phyloP scores from a whole-genome alignment of 1,139 yeast species.

The Saccharomyces hybrid region DNA sequence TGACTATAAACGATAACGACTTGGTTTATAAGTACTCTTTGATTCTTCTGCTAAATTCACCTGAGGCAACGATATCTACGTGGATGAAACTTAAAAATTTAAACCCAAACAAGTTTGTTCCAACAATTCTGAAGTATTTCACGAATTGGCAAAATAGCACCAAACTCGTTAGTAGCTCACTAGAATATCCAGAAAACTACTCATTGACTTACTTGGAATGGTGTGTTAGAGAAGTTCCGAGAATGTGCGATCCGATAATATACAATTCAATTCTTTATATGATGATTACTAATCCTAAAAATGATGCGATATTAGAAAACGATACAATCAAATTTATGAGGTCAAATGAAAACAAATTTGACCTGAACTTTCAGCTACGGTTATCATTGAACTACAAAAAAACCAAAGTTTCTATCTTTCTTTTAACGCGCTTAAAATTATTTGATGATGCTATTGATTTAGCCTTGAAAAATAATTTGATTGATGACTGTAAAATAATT shows the following conservation, averaged over 20 bases:
- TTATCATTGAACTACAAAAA: constrained; percentile 56
- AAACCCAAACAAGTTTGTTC: constrained; percentile 57
- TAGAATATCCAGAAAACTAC: constrained; percentile 40
- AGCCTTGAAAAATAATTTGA: constrained; percentile 56
- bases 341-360: constrained; percentile 34
- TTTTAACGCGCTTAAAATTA: constrained; percentile 58
- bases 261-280: constrained; percentile 71
- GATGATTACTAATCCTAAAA: constrained; percentile 37
- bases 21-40: constrained; percentile 61
- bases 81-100: constrained; percentile 56
- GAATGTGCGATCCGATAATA: constrained; percentile 41
- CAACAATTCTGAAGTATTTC: constrained; percentile 66
- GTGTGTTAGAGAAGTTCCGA: constrained; percentile 46
- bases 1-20: constrained; percentile 40
- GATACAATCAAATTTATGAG: constrained; percentile 46
- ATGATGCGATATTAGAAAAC: constrained; percentile 31
- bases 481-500: constrained; percentile 51
- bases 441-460: constrained; percentile 75
- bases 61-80: constrained; percentile 62
- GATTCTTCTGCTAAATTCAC: constrained; percentile 57
- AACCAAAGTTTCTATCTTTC: constrained; percentile 58
- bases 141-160: constrained; percentile 34
- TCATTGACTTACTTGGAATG: constrained; percentile 58
- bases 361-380: constrained; percentile 67
- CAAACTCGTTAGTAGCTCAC: constrained; percentile 26